Evolutionary conservation across 768 basidiomycete species (phyloP).

Genomic region (Lactifluus piperatus): DNA sequence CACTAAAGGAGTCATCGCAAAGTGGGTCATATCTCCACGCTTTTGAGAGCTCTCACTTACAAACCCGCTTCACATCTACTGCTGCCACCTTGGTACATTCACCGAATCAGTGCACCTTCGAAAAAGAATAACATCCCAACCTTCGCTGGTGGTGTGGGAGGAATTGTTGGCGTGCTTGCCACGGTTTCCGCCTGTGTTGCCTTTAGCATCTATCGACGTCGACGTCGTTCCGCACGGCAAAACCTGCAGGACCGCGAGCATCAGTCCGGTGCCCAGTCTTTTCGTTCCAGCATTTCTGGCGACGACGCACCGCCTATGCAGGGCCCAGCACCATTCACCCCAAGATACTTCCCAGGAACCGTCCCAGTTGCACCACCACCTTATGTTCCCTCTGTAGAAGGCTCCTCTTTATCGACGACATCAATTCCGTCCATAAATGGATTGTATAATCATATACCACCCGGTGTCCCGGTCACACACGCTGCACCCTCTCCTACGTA

Average conservation of each 20-base stretch:
- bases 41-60: background rate
- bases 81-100: no score
- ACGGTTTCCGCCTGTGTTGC: slow-evolving; percentile 40
- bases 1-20: background rate
- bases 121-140: slow-evolving; percentile 32
- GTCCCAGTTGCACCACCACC: slow-evolving; percentile 34
- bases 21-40: background rate
- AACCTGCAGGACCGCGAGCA: slow-evolving; percentile 23
- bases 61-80: background rate
- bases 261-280: slow-evolving; percentile 22
- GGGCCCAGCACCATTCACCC: slow-evolving; percentile 42
- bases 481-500: slow-evolving; percentile 14
- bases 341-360: slow-evolving; percentile 50
- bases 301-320: slow-evolving; percentile 29
- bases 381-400: slow-evolving; percentile 28
- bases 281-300: slow-evolving; percentile 25
- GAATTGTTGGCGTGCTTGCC: slow-evolving; percentile 42
- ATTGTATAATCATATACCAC: slow-evolving; percentile 22
- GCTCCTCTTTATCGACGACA: slow-evolving; percentile 18
- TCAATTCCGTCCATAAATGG: slow-evolving; percentile 15
- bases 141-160: slow-evolving; percentile 47
- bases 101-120: background rate
- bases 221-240: slow-evolving; percentile 36
- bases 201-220: slow-evolving; percentile 41
- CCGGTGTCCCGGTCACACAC: slow-evolving; percentile 11